Base-by-base conservation (phyloP, 768 basidiomycete species). In the Mycena filopes region DNA sequence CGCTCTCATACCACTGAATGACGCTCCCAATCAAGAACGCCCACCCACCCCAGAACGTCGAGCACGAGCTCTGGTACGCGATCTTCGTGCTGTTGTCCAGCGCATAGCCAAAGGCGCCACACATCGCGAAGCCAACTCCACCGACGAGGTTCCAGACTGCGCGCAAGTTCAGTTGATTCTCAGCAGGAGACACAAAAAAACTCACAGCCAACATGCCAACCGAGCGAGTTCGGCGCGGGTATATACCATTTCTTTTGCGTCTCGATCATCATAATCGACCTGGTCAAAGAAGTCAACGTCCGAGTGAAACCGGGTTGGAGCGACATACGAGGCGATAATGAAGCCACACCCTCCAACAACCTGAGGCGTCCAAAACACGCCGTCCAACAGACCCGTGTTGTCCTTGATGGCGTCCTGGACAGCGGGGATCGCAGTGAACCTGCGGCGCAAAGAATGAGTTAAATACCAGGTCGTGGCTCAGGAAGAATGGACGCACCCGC, bases 111-210 rank as follows among this genome's bases (percentile, higher is more conserved):
- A 88, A 76, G 8, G 84, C 86, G 8, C 87, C 88, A 63, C 85
- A 89, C 1, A 87, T 73, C 23, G 81, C 82, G 77, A 89, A 90
- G 6, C 88, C 88, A 8, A 87, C 62, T 0, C 81, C 84, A 15
- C 89, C 88, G 26, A 89, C 71, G 26, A 87, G 78, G 69, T 90
- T 90, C 88, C 87, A 89, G 38, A 88, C 83, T 77, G 48, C 65
- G 13, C 33, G 10, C 36, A 36, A 36, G 11, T 10, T 36, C 10
- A 5, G 43, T 38, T 48, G 36, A 59, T 12, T 45, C 42, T 38
- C 53, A 47, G 16, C 23, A 23, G 9, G 53, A 20, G 26, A 28
- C 53, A 13, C 33, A 57, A 20, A 40, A 13, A 21, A 9, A 68
- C 76, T 43, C 68, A 80, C 82, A 73, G 46, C 83, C 81, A 45